Evolutionary conservation across 768 basidiomycete species (phyloP), one percentile per base, ranked within the genome.

Genomic region (Tulasnella sp.): DNA sequence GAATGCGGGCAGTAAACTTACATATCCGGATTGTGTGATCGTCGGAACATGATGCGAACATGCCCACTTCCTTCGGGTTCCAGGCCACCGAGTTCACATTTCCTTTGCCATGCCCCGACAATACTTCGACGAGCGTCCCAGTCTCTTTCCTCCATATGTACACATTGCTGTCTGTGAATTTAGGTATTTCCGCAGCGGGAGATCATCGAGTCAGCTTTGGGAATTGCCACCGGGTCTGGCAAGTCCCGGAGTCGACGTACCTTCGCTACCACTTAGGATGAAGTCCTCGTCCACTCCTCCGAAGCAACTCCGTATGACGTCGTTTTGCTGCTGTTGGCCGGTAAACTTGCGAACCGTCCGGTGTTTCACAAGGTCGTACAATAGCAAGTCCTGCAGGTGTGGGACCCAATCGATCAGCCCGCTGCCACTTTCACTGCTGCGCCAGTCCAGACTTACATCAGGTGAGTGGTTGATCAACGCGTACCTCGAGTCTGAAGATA

Each of bases 31-130:
- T 92, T 24, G 93, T 95, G 78, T 88, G 87, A 87, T 99, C 97
- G 85, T 99, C 97, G 69, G 96, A 96, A 85, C 96, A 98, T 64
- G 95, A 96, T 44, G 98, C 98, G 87, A 99, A 98, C 92, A 98
- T 94, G 80, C 92, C 91, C 83, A 92, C 90, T 84, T 96, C 93
- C 75, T 89, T 89, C 28, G 96, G 96, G 86, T 98, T 97, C 98
- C 98, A 99, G 48, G 96, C 93, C 22, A 99, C 97, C 20, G 94
- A 93, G 85, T 98, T 99, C 81, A 99, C 97, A 82, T 93, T 94
- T 58, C 96, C 96, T 80, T 88, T 87, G n/a, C 91, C 92, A 83
- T 99, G 97, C 0, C 98, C 98, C 3, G 90, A 85, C 3, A 99
- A 89, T n/a, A 92, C 89, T 85, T 98, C 96, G n/a, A 99, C 88